phyloP scores from a whole-genome alignment of 1,284 basidiomycete species.

The Neolentinus lepideus region DNA sequence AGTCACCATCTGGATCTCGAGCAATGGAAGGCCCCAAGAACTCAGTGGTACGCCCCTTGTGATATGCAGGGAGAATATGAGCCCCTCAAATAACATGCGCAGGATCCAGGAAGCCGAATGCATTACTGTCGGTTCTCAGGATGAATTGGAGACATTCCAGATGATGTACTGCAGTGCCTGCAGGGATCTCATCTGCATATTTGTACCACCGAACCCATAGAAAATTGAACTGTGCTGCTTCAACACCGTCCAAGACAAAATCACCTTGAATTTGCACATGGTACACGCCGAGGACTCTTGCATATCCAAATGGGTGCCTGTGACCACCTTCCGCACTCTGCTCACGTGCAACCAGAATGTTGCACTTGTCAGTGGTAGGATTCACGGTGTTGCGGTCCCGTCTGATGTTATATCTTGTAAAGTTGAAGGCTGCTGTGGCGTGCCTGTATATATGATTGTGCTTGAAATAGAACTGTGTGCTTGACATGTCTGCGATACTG shows the following conservation, averaged over 20 bases:
- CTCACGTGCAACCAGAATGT: background rate
- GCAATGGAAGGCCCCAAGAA: slow-evolving; percentile 8
- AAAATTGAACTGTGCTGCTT: slow-evolving; percentile 13
- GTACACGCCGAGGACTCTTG: background rate
- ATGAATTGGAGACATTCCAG: slow-evolving; percentile 11
- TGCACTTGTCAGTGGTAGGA: background rate
- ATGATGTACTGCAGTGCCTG: slow-evolving; percentile 7
- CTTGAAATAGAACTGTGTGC: slow-evolving; percentile 10
- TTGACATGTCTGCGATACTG: background rate
- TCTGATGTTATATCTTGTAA: slow-evolving; percentile 25
- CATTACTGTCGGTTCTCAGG: background rate
- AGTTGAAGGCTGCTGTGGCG: slow-evolving; percentile 17
- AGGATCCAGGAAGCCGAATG: slow-evolving; percentile 20
- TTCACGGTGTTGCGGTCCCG: background rate
- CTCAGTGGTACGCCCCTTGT: slow-evolving; percentile 6
- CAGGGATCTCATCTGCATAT: slow-evolving; percentile 1
- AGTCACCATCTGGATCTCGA: slow-evolving; percentile 10
- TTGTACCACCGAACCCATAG: slow-evolving; percentile 21
- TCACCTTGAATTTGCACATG: slow-evolving; percentile 1
- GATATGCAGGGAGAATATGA: slow-evolving; percentile 19
- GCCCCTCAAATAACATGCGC: slow-evolving; percentile 13
- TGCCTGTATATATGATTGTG: slow-evolving; percentile 19
- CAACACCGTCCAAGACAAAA: slow-evolving; percentile 3
- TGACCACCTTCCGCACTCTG: background rate
- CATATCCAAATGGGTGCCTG: background rate